These are phyloP conservation scores for Penicillium sp. DNA, from an alignment of 2,329 filamentous ascomycete species.

Conservation along the genomic window DNA sequence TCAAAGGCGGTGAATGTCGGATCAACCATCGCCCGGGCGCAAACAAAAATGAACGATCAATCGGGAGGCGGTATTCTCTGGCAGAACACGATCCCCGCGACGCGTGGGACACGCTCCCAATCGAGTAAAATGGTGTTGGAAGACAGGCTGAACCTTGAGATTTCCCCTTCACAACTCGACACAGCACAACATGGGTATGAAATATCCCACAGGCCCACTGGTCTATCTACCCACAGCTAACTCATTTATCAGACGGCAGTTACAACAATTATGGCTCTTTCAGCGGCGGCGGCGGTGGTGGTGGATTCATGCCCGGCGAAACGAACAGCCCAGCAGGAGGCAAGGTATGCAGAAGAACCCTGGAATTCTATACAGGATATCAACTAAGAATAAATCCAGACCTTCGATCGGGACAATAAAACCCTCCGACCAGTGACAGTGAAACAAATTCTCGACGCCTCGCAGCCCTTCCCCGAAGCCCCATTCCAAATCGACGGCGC, in stretches of 20 bases:
- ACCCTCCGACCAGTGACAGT: constrained; percentile 90
- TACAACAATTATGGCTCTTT: constrained; percentile 53
- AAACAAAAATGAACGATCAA: constrained; percentile 15
- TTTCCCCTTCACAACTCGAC: constrained; percentile 12
- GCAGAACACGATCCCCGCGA: constrained; percentile 27
- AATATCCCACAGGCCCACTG: not conserved
- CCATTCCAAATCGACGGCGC: constrained; percentile 80
- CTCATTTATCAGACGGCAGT: constrained; percentile 29
- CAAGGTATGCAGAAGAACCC: constrained; percentile 32
- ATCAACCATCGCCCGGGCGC: constrained; percentile 11
- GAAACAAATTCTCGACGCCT: constrained; percentile 84
- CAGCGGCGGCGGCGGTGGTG: constrained; percentile 53
- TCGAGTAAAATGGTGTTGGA: constrained; percentile 34
- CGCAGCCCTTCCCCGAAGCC: constrained; percentile 68
- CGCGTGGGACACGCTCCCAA: constrained; percentile 42
- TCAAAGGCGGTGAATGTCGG: constrained; percentile 16
- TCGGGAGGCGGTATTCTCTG: not conserved
- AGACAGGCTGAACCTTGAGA: constrained; percentile 10
- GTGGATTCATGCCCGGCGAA: constrained; percentile 56
- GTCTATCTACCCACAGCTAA: not conserved
- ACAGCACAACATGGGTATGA: constrained; percentile 31
- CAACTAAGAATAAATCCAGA: constrained; percentile 3
- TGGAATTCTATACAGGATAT: not conserved
- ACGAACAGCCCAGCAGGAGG: constrained; percentile 47
- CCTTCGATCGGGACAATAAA: constrained; percentile 63